Percentiles rank a stretch among this genome's conserved stretches.
phyloP scores from a whole-genome alignment of 306 rosid species.

The Elaeagnus macrophylla region DNA sequence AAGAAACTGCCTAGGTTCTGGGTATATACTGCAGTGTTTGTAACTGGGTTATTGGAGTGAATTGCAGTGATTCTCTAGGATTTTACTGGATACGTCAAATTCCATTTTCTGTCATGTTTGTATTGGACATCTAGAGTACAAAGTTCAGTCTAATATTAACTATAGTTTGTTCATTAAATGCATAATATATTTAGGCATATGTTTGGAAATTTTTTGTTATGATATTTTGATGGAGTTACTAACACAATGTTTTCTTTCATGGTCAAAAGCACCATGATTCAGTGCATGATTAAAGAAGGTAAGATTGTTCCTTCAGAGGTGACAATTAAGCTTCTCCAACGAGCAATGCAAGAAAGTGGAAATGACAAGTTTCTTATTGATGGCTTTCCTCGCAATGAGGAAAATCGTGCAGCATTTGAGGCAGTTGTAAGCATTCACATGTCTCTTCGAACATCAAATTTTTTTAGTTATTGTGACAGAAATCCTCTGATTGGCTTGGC shows the following conservation, averaged over 20 bases:
- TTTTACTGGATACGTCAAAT: too few relatives aligned
- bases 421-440: slow-evolving; percentile 45
- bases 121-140: too few relatives aligned
- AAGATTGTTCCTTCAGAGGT: slow-evolving; percentile 94
- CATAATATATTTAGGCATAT: too few relatives aligned
- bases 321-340: slow-evolving; percentile 81
- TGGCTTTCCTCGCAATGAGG: slow-evolving; percentile 98
- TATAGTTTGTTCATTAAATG: too few relatives aligned
- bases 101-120: too few relatives aligned
- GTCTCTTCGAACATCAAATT: neutral
- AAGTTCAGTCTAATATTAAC: too few relatives aligned
- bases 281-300: slow-evolving; percentile 90
- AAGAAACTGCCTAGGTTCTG: too few relatives aligned
- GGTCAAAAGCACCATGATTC: slow-evolving; percentile 78
- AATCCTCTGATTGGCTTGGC: neutral
- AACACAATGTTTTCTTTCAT: slow-evolving; percentile 14
- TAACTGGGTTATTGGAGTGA: too few relatives aligned
- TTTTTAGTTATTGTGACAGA: neutral
- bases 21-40: too few relatives aligned
- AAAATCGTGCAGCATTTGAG: slow-evolving; percentile 98
- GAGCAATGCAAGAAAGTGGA: slow-evolving; percentile 62
- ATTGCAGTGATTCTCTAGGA: too few relatives aligned
- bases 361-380: slow-evolving; percentile 94
- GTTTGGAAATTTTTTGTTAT: neutral
- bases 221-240: slow-evolving; percentile 1